Base-by-base conservation (phyloP, 1,284 basidiomycete species). In the Pholiota adiposa region DNA sequence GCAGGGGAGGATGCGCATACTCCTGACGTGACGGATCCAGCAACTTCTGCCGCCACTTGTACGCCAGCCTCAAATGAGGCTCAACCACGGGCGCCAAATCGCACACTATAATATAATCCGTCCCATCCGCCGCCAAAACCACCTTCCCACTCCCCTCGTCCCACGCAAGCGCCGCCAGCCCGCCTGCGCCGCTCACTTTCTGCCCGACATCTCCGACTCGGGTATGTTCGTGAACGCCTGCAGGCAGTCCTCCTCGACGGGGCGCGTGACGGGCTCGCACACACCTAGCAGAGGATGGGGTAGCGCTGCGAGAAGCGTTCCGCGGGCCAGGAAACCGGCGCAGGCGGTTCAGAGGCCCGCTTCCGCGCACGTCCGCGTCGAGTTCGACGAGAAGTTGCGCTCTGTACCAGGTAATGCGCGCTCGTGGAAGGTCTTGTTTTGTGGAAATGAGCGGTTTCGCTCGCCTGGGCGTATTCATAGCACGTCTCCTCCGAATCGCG, bases 71-170 rank as follows among this genome's bases (percentile, higher is more conserved):
- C 33, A 57, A 58, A 63, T 75, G 72, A 16, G 71, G 70, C 29
- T 70, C 68, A 8, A 70, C 65, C 3, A 69, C 66, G 43, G 68
- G 69, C 14, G 73, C 71, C 54, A 76, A 83, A 79, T 76, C 82
- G 23, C 55, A 62, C 18, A 68, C 59, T n/a, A 58, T 56, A 18
- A 68, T 67, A 36, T 55, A 36, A n/a, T 68, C 61, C 5, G 58
- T 54, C 25, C 63, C 54, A 21, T 66, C 67, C 4, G 65, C 61
- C 0, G 67, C 62, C 18, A 68, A 33, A 77, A 70, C 59, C 16
- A 81, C 67, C 53, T 78, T 73, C 8, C 79, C 80, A 44, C 78
- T 78, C 21, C 72, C 69, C 62, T 82, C 80, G 55, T 83, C 81
- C 77, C 77, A 83, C 18, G 77, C 67, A 23, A 81, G 75, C 8